Base-by-base conservation (phyloP, 2,329 filamentous ascomycete genomes). In the Neofusicoccum laricinum region DNA sequence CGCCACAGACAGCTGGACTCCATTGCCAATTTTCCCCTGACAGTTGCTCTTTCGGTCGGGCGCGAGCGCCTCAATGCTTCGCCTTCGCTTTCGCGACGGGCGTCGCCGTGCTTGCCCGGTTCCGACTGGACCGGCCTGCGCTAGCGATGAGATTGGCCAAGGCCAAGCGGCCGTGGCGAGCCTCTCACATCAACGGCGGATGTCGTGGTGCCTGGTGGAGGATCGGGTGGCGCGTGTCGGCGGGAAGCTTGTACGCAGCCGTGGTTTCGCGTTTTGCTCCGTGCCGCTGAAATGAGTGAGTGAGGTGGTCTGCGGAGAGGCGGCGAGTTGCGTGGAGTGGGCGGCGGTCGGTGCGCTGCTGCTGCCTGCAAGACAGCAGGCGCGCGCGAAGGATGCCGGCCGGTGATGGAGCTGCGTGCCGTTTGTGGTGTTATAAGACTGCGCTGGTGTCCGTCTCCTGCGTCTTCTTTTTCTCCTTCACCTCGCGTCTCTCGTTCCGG, bases 131-230 rank as follows among this genome's bases (percentile, higher is more conserved):
- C 11, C 10, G 14, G 11, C 21, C 46, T 19, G 32, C 46, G 21
- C 46, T 49, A 48, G 45, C 17, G 45, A 43, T 25, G 51, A 55
- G 41, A 55, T 55, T 55, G 12, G 51, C 21, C 51, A 41, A 17
- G 53, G 38, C n/a, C 10, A n/a, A 17, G 53, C 38, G 53, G 38
- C 43, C 19, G 19, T 15, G 0, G 51, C 4, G 34, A 55, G 51
- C 51, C 51, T 55, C 51, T 55, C 50, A 40, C 50, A 55, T 55
- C 50, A 55, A n/a, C n/a, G 51, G 51, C 36, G 51, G 34, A 55
- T 41, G 45, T 12, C 10, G 17, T 25, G 12, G 45, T 25, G 45
- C 45, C 45, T 25, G 19, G n/a, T 17, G 53, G 11, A 57, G 38
- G 53, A 57, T 57, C 15, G 2, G 1, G 53, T 57, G 53, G 53